These are phyloP conservation scores for Abrus precatorius DNA, from an alignment of 306 rosid genomes.

Conservation along the genomic window DNA sequence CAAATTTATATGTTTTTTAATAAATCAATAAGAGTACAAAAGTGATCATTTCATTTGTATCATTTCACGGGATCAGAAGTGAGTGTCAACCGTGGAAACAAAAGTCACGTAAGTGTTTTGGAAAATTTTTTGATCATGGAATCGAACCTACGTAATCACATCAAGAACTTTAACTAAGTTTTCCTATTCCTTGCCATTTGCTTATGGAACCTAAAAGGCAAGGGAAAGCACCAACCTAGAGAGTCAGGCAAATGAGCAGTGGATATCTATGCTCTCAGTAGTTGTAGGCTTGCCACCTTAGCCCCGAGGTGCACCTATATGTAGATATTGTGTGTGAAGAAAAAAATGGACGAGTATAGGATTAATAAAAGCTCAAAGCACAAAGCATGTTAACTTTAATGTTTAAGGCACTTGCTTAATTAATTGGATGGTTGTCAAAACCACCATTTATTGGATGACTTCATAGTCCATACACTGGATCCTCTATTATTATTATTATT, in stretches of 20 bases:
- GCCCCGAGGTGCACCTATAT: neutral
- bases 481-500: neutral
- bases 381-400: neutral
- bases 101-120: slow-evolving; percentile 7
- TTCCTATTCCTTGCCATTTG: neutral
- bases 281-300: neutral
- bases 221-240: neutral
- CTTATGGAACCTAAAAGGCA: slow-evolving; percentile 32
- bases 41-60: neutral
- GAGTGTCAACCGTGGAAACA: slow-evolving; percentile 1
- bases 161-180: neutral
- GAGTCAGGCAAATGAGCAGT: neutral
- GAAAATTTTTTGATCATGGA: neutral
- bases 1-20: neutral
- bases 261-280: neutral
- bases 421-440: neutral
- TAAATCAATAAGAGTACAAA: neutral
- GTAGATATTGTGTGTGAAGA: too few species aligned
- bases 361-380: neutral
- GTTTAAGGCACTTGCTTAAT: neutral
- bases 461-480: neutral
- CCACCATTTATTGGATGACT: neutral
- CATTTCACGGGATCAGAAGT: neutral
- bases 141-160: neutral
- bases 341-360: neutral